These are phyloP conservation scores for Verbascum thapsus DNA, from an alignment of 257 asterid genomes.

Conservation along the genomic window DNA sequence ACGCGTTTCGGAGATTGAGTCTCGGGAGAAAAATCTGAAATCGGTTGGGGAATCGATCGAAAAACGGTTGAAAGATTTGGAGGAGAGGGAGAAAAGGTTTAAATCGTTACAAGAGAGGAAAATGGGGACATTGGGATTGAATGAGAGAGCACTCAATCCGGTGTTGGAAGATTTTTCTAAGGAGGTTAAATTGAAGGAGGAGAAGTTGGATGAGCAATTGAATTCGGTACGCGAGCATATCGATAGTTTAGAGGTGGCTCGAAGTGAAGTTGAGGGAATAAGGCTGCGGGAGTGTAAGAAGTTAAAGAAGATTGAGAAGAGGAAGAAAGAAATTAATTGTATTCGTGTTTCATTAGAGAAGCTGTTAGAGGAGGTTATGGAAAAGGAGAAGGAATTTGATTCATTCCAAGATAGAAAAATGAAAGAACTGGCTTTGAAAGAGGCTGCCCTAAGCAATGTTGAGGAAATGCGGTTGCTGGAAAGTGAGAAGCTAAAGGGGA, in stretches of 20 bases:
- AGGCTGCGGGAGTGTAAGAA: constrained; percentile 27
- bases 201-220: constrained; percentile 38
- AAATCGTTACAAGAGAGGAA: constrained; percentile 5
- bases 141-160: constrained; percentile 11
- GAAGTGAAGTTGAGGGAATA: constrained; percentile 15
- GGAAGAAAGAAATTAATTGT: background rate
- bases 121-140: constrained; percentile 9
- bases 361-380: constrained; percentile 32
- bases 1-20: constrained; percentile 28
- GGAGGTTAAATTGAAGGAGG: constrained; percentile 29
- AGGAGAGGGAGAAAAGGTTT: constrained; percentile 31
- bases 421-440: too few relatives aligned
- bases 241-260: constrained; percentile 33
- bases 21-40: constrained; percentile 24
- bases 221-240: constrained; percentile 32
- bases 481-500: background rate
- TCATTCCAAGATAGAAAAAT: too few relatives aligned
- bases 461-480: too few relatives aligned
- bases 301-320: constrained; percentile 7
- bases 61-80: constrained; percentile 27
- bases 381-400: constrained; percentile 32
- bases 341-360: background rate
- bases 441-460: too few relatives aligned
- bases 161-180: background rate
- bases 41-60: constrained; percentile 26